These are phyloP conservation scores for Penicillium sp. DNA, from an alignment of 2,329 filamentous ascomycete species.

Conservation along the genomic window DNA sequence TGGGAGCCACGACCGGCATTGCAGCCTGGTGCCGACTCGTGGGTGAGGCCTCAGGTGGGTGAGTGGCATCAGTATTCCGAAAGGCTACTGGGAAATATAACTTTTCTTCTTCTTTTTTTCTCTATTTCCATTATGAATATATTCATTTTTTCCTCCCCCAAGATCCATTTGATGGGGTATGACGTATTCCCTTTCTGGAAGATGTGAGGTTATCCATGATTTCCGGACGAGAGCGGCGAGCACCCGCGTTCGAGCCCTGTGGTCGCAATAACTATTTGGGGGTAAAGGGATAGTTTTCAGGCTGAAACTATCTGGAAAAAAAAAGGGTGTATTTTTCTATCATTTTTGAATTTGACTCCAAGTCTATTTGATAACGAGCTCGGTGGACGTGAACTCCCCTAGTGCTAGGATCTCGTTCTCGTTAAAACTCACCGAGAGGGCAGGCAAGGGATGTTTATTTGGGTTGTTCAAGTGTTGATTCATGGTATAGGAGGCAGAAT, in stretches of 20 bases:
- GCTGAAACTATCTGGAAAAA: background rate
- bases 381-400: constrained; percentile 18
- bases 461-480: background rate
- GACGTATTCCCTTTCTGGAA: background rate
- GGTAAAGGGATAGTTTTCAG: background rate
- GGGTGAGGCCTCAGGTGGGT: constrained; percentile 1
- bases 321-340: background rate
- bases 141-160: too few relatives aligned
- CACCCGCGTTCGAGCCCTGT: background rate
- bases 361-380: constrained; percentile 10
- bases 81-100: background rate
- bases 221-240: background rate
- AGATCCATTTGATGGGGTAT: background rate
- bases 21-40: background rate
- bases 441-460: background rate
- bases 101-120: background rate
- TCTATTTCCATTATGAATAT: background rate
- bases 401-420: constrained; percentile 26
- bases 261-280: background rate
- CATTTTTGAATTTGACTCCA: background rate
- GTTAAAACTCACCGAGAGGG: constrained; percentile 34
- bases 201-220: background rate
- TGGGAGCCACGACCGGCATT: background rate
- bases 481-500: background rate
- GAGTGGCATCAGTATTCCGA: background rate